Conservation (phyloP, 495 filamentous ascomycete genomes). For the Penicillium dipodomyicola region DNA sequence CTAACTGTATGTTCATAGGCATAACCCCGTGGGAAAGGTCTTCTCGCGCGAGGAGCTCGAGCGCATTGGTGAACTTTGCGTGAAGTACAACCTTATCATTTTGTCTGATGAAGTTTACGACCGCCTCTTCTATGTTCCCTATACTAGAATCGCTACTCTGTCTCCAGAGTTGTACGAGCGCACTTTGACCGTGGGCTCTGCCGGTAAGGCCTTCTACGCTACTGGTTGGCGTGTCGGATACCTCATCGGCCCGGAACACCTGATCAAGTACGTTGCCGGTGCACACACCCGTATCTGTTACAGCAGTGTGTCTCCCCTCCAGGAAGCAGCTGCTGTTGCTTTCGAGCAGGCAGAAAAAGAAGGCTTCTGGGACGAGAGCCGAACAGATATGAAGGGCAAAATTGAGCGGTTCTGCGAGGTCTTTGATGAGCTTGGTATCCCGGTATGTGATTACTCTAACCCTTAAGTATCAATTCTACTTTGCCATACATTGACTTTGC, state of each 20-base stretch:
- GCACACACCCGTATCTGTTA: constrained; percentile 98
- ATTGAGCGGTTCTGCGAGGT: constrained; percentile 81
- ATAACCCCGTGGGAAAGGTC: constrained; percentile 97
- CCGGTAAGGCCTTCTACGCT: constrained; percentile 96
- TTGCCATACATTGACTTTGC: background rate
- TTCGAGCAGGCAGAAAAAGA: constrained; percentile 85
- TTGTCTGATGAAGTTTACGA: constrained; percentile 97
- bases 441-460: constrained; percentile 44
- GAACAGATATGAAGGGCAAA: constrained; percentile 85
- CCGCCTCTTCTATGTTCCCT: constrained; percentile 89
- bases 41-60: constrained; percentile 81
- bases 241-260: constrained; percentile 81
- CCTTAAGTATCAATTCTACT: background rate
- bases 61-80: constrained; percentile 82
- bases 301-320: constrained; percentile 85
- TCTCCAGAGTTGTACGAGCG: constrained; percentile 81
- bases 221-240: constrained; percentile 97
- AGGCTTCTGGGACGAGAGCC: constrained; percentile 85
- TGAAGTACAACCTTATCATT: constrained; percentile 93
- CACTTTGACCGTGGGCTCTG: constrained; percentile 90
- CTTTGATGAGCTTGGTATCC: constrained; percentile 84
- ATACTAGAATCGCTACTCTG: constrained; percentile 85
- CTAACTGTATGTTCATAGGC: constrained; percentile 39
- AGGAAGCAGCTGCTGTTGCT: constrained; percentile 94
- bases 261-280: constrained; percentile 89